A percentile compares a stretch with the other conserved stretches of the same genome.
Evolutionary conservation across 768 basidiomycete genomes (phyloP).

Genomic region (Auriscalpium microsporum): DNA sequence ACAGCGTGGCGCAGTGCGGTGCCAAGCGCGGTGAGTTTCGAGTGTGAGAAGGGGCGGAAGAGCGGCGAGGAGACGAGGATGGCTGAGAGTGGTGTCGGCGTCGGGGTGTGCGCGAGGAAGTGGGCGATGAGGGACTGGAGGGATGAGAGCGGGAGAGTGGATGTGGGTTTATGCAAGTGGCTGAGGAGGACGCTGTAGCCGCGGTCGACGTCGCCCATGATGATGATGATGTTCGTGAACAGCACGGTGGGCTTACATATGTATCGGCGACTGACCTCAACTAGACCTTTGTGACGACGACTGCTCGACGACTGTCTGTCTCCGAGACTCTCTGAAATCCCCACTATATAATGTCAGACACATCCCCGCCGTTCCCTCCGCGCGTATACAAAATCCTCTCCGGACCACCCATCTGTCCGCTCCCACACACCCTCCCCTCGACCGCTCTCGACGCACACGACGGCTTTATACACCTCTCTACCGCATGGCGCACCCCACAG

Average conservation of each 20-base stretch:
- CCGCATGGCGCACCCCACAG: slow-evolving; percentile 27
- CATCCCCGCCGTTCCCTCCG: slow-evolving; percentile 11
- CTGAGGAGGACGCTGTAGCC: slow-evolving; percentile 38
- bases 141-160: slow-evolving; percentile 37
- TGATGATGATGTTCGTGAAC: background rate
- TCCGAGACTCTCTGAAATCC: too few species aligned
- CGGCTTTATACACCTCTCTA: slow-evolving; percentile 42
- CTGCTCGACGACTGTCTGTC: too few species aligned
- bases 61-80: slow-evolving; percentile 47
- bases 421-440: slow-evolving; percentile 9
- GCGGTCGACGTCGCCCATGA: slow-evolving; percentile 17
- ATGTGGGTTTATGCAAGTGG: slow-evolving; percentile 40
- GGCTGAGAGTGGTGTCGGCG: slow-evolving; percentile 51
- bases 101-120: slow-evolving; percentile 42
- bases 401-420: slow-evolving; percentile 21
- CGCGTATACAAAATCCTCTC: slow-evolving; percentile 33
- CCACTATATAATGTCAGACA: too few species aligned
- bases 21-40: slow-evolving; percentile 40
- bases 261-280: too few species aligned
- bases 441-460: slow-evolving; percentile 26
- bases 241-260: too few species aligned
- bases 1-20: slow-evolving; percentile 54
- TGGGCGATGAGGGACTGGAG: slow-evolving; percentile 51
- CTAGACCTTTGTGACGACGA: too few species aligned
- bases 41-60: slow-evolving; percentile 39